These are phyloP conservation scores for Myochromella boudieri DNA, from an alignment of 768 basidiomycete genomes.

Conservation along the genomic window DNA sequence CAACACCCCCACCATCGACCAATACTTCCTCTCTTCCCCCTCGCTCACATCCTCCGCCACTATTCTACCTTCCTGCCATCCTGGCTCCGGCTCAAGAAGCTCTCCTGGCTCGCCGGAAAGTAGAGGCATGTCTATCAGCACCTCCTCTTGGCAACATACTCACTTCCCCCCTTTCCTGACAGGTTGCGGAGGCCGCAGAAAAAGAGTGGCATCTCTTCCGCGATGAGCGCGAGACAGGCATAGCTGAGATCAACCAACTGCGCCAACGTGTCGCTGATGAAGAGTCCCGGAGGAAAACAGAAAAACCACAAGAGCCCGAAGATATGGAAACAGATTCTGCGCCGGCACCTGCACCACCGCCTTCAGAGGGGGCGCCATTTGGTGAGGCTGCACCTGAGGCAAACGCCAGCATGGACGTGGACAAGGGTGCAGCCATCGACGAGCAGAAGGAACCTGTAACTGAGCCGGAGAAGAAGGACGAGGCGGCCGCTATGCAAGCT, in stretches of 20 bases:
- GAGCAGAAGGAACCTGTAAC: slow-evolving; percentile 35
- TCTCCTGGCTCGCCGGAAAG: slow-evolving; percentile 61
- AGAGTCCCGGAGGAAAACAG: slow-evolving; percentile 49
- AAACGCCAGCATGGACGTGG: slow-evolving; percentile 39
- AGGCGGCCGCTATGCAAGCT: slow-evolving; percentile 51
- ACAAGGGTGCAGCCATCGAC: slow-evolving; percentile 27
- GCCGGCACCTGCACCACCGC: slow-evolving; percentile 6
- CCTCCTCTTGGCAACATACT: neutral
- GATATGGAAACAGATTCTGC: slow-evolving; percentile 36
- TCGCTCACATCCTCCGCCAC: slow-evolving; percentile 70
- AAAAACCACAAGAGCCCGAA: slow-evolving; percentile 29
- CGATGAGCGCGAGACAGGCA: slow-evolving; percentile 55
- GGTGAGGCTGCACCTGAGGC: slow-evolving; percentile 6
- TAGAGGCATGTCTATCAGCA: slow-evolving; percentile 45
- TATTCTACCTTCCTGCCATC: slow-evolving; percentile 75
- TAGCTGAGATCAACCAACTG: slow-evolving; percentile 61
- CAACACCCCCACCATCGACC: slow-evolving; percentile 28
- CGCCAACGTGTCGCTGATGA: slow-evolving; percentile 68
- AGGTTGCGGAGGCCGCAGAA: slow-evolving; percentile 65
- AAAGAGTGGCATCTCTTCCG: slow-evolving; percentile 69
- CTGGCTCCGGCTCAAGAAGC: slow-evolving; percentile 69
- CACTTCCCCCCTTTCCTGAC: slow-evolving; percentile 9
- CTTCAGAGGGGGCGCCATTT: slow-evolving; percentile 2
- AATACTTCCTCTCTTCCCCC: slow-evolving; percentile 47
- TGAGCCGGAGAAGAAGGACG: slow-evolving; percentile 53